A percentile compares a stretch with the other conserved stretches of the same genome.
Conservation (phyloP, 2,329 filamentous ascomycete genomes). For the Calonectria leucothoes region DNA sequence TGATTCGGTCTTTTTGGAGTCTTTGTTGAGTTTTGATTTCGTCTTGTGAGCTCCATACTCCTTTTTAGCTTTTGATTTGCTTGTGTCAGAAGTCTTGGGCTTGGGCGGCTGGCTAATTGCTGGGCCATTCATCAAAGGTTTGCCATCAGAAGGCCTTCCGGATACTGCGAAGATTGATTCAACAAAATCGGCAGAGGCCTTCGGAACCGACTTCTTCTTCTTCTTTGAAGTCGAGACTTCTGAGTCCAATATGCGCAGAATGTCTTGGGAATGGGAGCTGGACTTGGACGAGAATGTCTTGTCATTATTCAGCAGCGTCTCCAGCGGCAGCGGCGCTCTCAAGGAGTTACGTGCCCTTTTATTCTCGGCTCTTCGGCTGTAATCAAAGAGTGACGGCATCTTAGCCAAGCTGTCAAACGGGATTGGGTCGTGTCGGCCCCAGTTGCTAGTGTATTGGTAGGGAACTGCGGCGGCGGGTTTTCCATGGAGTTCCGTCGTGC, state of each 20-base stretch:
- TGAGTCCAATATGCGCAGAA: neutral
- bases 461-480: neutral
- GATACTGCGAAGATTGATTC: neutral
- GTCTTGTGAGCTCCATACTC: neutral
- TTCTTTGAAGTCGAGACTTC: neutral
- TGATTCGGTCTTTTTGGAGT: neutral
- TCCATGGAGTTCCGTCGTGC: neutral
- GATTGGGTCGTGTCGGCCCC: slow-evolving; percentile 9
- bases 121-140: neutral
- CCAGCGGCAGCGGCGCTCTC: neutral
- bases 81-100: neutral
- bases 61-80: neutral
- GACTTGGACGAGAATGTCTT: neutral
- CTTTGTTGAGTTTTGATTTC: neutral
- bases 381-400: neutral
- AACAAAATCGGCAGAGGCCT: neutral
- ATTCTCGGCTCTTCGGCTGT: neutral
- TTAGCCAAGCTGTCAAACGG: neutral
- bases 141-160: neutral
- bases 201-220: neutral
- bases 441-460: neutral
- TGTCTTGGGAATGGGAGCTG: neutral
- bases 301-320: neutral
- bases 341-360: neutral
- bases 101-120: neutral